Evolutionary conservation across 495 filamentous ascomycete species (phyloP), one percentile per base, ranked within the genome.

Genomic region (Penicillium simplicissimum): DNA sequence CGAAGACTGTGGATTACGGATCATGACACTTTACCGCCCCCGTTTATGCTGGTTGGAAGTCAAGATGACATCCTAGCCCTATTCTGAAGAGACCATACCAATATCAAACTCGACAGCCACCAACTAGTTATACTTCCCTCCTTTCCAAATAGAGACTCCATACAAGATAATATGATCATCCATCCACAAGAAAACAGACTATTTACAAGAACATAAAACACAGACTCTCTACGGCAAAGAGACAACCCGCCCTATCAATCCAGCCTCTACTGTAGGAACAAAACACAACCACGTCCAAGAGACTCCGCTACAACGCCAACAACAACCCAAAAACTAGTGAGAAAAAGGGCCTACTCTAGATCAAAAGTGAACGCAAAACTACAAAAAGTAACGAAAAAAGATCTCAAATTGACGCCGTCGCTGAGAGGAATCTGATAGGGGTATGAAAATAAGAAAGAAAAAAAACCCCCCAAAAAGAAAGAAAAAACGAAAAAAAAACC

Each of bases 341-440:
- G 14, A 8, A 11, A 6, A 49, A 5, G 7, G 11, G 4, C 4
- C 21, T 28, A 49, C 45, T 31, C 3, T 25, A 49, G 2, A 49
- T 15, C 23, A 8, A 14, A 25, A 31, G 1, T 13, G 0, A 23
- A 49, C 23, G 9, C 43, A 35, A 36, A 53, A 36, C 31, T 13
- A 4, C 11, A 53, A 47, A 8, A 33, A 11, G 11, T 35, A 33
- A 38, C 13, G 31, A 13, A 53, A 35, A 34, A 10, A 31, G n/a
- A 49, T 28, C 21, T 36, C 21, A 28, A 23, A 34, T 28, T n/a
- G 58, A 64, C 55, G 58, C 58, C 61, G 51, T 38, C 61, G 61
- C 61, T 64, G 35, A 64, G 58, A 58, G 35, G 52, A 38, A 55
- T 43, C 48, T 34, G 14, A 52, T 31, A 31, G 14, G 47, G 28